Conservation (phyloP, 306 rosid species). For the Glycine tomentella region DNA sequence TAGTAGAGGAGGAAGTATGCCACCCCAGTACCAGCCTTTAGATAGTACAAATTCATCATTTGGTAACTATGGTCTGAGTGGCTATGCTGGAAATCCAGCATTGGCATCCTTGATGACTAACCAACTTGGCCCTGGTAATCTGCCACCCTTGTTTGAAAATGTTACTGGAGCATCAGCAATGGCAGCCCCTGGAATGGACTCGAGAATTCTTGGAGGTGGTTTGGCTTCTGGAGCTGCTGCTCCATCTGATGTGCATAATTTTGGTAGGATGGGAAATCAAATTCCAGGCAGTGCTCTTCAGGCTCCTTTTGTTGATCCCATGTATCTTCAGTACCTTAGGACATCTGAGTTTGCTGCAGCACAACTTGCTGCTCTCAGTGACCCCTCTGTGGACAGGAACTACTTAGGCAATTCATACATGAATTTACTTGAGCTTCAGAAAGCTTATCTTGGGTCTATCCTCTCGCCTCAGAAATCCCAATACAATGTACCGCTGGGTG, state of each 20-base stretch:
- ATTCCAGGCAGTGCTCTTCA: slow-evolving; percentile 73
- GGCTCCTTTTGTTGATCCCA: slow-evolving; percentile 80
- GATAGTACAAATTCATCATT: slow-evolving; percentile 71
- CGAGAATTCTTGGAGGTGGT: slow-evolving; percentile 74
- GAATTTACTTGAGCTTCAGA: slow-evolving; percentile 84
- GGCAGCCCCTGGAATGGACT: slow-evolving; percentile 76
- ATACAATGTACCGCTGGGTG: slow-evolving; percentile 66
- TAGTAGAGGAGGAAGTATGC: slow-evolving; percentile 66
- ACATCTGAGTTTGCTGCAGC: slow-evolving; percentile 84
- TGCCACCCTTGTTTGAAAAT: slow-evolving; percentile 78
- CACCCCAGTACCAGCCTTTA: slow-evolving; percentile 66
- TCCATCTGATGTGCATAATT: slow-evolving; percentile 69
- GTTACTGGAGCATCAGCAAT: slow-evolving; percentile 78
- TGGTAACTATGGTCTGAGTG: slow-evolving; percentile 70
- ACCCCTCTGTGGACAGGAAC: slow-evolving; percentile 72
- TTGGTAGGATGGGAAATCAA: slow-evolving; percentile 76
- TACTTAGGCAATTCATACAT: slow-evolving; percentile 75
- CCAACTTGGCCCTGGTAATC: slow-evolving; percentile 77
- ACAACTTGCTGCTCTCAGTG: slow-evolving; percentile 79
- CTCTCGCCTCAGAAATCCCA: slow-evolving; percentile 87
- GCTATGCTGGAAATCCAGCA: slow-evolving; percentile 77
- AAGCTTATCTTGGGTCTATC: slow-evolving; percentile 79
- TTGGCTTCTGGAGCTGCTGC: slow-evolving; percentile 68
- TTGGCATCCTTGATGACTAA: slow-evolving; percentile 75
- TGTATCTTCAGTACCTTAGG: slow-evolving; percentile 83